phyloP scores from a whole-genome alignment of 1,284 basidiomycete species.

The Puccinia coronata region DNA sequence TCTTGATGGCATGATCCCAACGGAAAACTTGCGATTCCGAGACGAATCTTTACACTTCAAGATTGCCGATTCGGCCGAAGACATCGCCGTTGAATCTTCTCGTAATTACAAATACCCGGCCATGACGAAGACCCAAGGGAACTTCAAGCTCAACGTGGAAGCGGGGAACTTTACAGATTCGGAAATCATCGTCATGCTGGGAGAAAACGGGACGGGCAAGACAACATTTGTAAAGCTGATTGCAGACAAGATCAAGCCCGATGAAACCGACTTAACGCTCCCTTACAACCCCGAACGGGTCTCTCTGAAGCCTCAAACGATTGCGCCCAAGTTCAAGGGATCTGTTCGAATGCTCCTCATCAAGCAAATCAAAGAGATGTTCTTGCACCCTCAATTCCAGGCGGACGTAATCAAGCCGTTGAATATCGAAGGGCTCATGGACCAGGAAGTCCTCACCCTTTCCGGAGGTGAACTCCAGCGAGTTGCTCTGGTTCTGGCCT shows the following conservation, averaged over 20 bases:
- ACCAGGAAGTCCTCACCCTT: constrained; percentile 92
- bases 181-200: constrained; percentile 95
- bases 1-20: constrained; percentile 93
- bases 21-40: constrained; percentile 96
- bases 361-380: constrained; percentile 87
- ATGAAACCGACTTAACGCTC: constrained; percentile 75
- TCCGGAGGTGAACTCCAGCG: constrained; percentile 95
- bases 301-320: constrained; percentile 92
- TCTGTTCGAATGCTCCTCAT: constrained; percentile 86
- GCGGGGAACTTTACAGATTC: constrained; percentile 87
- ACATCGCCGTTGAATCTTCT: constrained; percentile 77
- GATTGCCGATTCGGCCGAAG: constrained; percentile 91
- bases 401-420: constrained; percentile 95
- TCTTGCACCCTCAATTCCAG: constrained; percentile 95
- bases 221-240: constrained; percentile 92
- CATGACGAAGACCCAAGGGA: constrained; percentile 92
- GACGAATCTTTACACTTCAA: constrained; percentile 92
- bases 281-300: constrained; percentile 92
- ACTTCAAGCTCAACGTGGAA: constrained; percentile 88
- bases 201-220: constrained; percentile 97
- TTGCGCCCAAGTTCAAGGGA: constrained; percentile 91
- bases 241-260: constrained; percentile 80
- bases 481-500: constrained; percentile 86
- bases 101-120: constrained; percentile 82
- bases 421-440: constrained; percentile 85